These are phyloP conservation scores for Arachis stenosperma DNA, from an alignment of 306 rosid species.

Conservation along the genomic window DNA sequence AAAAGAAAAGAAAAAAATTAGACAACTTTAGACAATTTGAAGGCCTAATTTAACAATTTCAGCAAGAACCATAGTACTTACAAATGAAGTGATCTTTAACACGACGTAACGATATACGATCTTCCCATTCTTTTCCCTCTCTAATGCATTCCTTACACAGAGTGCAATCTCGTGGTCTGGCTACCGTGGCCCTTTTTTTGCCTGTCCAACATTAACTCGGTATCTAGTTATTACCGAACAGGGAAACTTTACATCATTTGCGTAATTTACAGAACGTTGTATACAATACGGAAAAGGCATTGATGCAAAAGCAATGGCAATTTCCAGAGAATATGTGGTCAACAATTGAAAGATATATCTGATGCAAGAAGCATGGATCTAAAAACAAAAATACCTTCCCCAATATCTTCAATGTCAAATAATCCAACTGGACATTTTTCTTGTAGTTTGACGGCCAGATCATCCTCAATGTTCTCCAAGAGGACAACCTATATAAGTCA, in stretches of 20 bases:
- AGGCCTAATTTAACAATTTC: slow-evolving; percentile 24
- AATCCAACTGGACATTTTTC: slow-evolving; percentile 74
- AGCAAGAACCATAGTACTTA: slow-evolving; percentile 52
- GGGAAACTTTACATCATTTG: slow-evolving; percentile 8
- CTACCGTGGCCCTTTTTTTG: slow-evolving; percentile 69
- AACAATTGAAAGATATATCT: slow-evolving; percentile 23
- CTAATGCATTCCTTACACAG: slow-evolving; percentile 94
- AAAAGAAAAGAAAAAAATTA: neutral
- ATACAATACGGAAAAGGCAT: neutral
- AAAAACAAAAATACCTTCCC: slow-evolving; percentile 56
- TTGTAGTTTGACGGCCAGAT: slow-evolving; percentile 71
- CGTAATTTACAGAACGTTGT: neutral
- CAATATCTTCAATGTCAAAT: slow-evolving; percentile 92
- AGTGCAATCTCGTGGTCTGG: slow-evolving; percentile 80
- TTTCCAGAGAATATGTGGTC: slow-evolving; percentile 11
- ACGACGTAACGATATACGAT: slow-evolving; percentile 74
- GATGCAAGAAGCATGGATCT: slow-evolving; percentile 3
- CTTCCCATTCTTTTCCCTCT: slow-evolving; percentile 89
- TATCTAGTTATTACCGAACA: neutral
- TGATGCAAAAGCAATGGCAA: slow-evolving; percentile 26
- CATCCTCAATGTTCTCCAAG: slow-evolving; percentile 60
- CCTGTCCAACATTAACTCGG: slow-evolving; percentile 40
- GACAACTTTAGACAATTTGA: neutral
- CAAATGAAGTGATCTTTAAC: slow-evolving; percentile 92
- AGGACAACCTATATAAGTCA: slow-evolving; percentile 62